Evolutionary conservation across 75 land plant genomes (phyloP), one percentile per base, ranked within the genome.

Genomic region (Sequoiadendron giganteum): DNA sequence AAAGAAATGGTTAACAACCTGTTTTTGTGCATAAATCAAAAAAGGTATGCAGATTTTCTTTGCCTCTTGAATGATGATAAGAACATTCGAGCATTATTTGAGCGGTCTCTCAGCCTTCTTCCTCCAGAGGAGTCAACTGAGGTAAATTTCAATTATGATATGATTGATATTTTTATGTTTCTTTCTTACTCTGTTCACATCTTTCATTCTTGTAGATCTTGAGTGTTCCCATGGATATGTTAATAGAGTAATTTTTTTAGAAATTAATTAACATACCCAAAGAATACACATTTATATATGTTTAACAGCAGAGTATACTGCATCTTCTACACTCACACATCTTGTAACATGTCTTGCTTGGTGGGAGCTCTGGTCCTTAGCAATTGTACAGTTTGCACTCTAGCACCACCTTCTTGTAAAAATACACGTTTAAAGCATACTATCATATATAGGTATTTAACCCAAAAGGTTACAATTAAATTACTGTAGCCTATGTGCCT

Each of bases 11-110:
- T 34, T 82, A 28, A 82, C 84, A 47, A 75, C 25, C 16, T 82
- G 14, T 45, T n/a, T 6, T 47, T 82, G 39, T 56, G 68, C 19
- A 36, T 85, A 65, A 54, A 36, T n/a, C 8, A 85, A 85, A n/a
- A 52, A 91, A 98, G 99, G 85, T 98, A 98, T 95, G 96, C 97
- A 88, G 99, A 98, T 90, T 98, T 98, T 86, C 91, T 98, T 84
- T 94, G 94, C 87, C 99, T 96, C 39, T 87, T 98, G 90, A 98
- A 98, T 95, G 99, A 98, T 91, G 99, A 98, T 81, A 94, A 96
- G 89, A 98, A 98, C 89, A 96, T 96, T 25, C 94, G 99, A 25
- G 99, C 95, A 30, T 92, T 98, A 85, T 98, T 98, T 92, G 99
- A 98, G 90, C 92, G 99, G 39, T 96, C 99, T 61, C 89, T 98